phyloP scores from a whole-genome alignment of 1,139 yeast species.

The Saccharomycopsis phalli region DNA sequence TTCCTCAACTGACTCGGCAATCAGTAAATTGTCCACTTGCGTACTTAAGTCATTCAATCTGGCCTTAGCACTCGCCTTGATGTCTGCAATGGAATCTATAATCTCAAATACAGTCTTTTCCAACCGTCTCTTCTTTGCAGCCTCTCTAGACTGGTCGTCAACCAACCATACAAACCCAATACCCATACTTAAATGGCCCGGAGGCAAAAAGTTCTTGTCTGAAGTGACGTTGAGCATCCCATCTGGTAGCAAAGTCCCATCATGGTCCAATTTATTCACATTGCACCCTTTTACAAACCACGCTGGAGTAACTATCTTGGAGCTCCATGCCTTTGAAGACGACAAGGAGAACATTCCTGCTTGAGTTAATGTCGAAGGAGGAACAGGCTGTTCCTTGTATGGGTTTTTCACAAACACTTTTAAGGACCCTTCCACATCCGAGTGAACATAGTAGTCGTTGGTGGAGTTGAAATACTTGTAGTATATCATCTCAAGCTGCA shows the following conservation, averaged over 20 bases:
- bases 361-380: constrained; percentile 82
- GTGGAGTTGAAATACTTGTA: constrained; percentile 64
- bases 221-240: constrained; percentile 55
- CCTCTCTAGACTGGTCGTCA: constrained; percentile 42
- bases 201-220: constrained; percentile 61
- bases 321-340: constrained; percentile 86
- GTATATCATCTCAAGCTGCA: constrained; percentile 80
- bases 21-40: constrained; percentile 22
- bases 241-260: constrained; percentile 52
- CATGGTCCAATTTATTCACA: constrained; percentile 60
- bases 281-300: constrained; percentile 70
- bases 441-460: constrained; percentile 63
- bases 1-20: constrained; percentile 21
- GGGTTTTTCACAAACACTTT: constrained; percentile 27
- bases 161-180: constrained; percentile 72
- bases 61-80: constrained; percentile 20
- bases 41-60: constrained; percentile 22
- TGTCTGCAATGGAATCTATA: constrained; percentile 26
- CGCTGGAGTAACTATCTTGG: constrained; percentile 69
- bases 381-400: constrained; percentile 43
- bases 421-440: constrained; percentile 65
- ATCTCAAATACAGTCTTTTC: constrained; percentile 40
- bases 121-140: constrained; percentile 33
- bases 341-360: constrained; percentile 81
- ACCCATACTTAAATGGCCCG: constrained; percentile 78